Base-by-base conservation (phyloP, 148 eudicot species). In the Spergularia bocconei region DNA sequence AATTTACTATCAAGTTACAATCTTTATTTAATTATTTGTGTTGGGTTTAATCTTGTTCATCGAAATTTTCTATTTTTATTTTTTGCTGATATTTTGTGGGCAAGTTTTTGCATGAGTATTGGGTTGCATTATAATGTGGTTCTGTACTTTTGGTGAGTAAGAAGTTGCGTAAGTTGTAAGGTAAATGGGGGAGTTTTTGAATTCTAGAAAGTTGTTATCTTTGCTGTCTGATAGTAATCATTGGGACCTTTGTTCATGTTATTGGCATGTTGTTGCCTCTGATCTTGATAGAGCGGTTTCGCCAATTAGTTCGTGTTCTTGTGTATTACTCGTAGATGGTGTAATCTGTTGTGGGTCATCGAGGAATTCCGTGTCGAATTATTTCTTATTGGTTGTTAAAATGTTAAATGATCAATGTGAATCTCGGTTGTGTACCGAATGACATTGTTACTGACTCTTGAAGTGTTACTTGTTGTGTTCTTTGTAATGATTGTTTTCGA, bases 401-500 rank as follows among this genome's bases (percentile, higher is more conserved):
- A n/a, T n/a, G n/a, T n/a, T n/a, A n/a, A n/a, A n/a, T 39, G 11
- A 70, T 65, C 73, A 50, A 13, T 63, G 77, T 66, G 19, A 79
- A 59, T 78, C 60, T 20, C 17, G 16, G 7, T 20, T 29, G 13
- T 36, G 20, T 64, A 64, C 23, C 63, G 21, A 25, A 11, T 20
- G 7, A 20, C 63, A 60, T 60, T 2, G 21, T 7, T 60, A 9
- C 36, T 11, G 21, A 17, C 4, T 65, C 21, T 15, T 15, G 12
- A 65, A 16, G 21, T 65, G 23, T 65, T 39, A 39, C 13, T 17
- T 50, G 50, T 15, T 15, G 51, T 39, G 69, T 39, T 65, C 50
- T 15, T 38, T 11, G 17, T 38, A 16, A 7, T 38, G 69, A 39
- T 5, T 6, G 51, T 7, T 38, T 65, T 20, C n/a, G 69, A 65